Evolutionary conservation across 192 early-diverging fungal genomes (phyloP).

Genomic region (Coemansia sp.): DNA sequence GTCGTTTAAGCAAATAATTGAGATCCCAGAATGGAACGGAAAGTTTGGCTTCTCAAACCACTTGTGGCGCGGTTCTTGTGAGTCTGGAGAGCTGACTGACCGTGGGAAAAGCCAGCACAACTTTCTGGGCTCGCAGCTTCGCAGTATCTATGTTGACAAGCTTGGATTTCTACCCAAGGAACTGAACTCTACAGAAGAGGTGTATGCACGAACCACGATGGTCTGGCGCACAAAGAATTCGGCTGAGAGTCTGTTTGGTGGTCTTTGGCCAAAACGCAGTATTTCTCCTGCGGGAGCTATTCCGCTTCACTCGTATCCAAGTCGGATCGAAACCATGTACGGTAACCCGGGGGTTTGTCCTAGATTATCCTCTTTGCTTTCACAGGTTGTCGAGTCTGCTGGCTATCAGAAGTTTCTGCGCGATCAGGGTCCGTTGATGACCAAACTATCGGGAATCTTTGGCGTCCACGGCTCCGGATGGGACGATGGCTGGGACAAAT

Average conservation of each 20-base stretch:
- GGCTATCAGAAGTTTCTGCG: conserved; percentile 39
- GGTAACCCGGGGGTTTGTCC: conserved; percentile 53
- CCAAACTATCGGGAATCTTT: conserved; percentile 32
- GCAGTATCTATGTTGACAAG: conserved; percentile 57
- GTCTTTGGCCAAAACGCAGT: conserved; percentile 46
- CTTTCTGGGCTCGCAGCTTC: conserved; percentile 43
- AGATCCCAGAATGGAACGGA: conserved; percentile 44
- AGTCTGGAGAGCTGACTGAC: conserved; percentile 62
- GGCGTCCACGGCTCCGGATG: conserved; percentile 28
- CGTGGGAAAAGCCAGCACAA: conserved; percentile 57
- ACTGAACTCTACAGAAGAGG: conserved; percentile 30
- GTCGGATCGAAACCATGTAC: conserved; percentile 53
- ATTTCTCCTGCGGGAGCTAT: conserved; percentile 21
- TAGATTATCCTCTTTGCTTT: conserved; percentile 4
- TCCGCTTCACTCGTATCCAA: conserved; percentile 52
- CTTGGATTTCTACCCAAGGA: conserved; percentile 40
- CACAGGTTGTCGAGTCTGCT: conserved; percentile 9
- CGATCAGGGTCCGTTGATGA: conserved; percentile 39
- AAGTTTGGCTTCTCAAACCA: conserved; percentile 41
- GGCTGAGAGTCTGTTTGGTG: conserved; percentile 52
- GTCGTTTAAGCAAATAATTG: conserved; percentile 35
- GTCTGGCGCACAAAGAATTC: conserved; percentile 62
- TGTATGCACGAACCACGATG: conserved; percentile 63
- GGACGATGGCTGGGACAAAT: conserved; percentile 30
- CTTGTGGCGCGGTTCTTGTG: conserved; percentile 53